Percentiles rank a stretch among this genome's conserved stretches.
Evolutionary conservation across 768 basidiomycete genomes (phyloP).

Genomic region (Antrodiella citrinella): DNA sequence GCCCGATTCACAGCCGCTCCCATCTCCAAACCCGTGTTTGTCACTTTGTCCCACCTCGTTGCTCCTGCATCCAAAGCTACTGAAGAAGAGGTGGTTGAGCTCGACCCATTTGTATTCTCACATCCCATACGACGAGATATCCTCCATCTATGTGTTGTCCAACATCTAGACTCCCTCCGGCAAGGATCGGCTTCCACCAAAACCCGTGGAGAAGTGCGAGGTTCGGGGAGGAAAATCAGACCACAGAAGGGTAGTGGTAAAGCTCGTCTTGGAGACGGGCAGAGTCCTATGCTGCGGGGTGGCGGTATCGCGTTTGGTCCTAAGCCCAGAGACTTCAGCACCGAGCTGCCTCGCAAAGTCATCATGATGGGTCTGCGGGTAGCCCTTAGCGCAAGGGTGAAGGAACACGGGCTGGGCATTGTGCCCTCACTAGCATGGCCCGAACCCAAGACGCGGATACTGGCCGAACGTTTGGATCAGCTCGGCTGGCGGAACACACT

Average conservation of each 20-base stretch:
- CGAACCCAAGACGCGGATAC: slow-evolving; percentile 59
- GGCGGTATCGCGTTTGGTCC: slow-evolving; percentile 93
- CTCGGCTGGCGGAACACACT: slow-evolving; percentile 68
- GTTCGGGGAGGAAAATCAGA: slow-evolving; percentile 83
- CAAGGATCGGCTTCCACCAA: slow-evolving; percentile 91
- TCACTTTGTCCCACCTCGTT: slow-evolving; percentile 55
- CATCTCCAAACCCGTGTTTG: slow-evolving; percentile 41
- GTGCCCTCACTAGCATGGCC: slow-evolving; percentile 70
- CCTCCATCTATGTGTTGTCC: slow-evolving; percentile 84
- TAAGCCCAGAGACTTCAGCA: slow-evolving; percentile 86
- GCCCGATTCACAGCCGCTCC: slow-evolving; percentile 34
- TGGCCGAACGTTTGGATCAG: slow-evolving; percentile 52
- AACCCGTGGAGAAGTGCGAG: slow-evolving; percentile 82
- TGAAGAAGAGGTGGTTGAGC: slow-evolving; percentile 44
- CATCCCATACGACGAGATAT: slow-evolving; percentile 89
- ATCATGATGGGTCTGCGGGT: slow-evolving; percentile 89
- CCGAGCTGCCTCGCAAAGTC: slow-evolving; percentile 88
- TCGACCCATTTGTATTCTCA: slow-evolving; percentile 78
- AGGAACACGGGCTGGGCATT: slow-evolving; percentile 65
- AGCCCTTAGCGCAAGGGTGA: slow-evolving; percentile 77
- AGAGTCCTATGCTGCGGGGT: slow-evolving; percentile 81
- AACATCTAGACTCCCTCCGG: slow-evolving; percentile 82
- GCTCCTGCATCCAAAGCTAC: slow-evolving; percentile 34
- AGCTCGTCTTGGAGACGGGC: slow-evolving; percentile 85
- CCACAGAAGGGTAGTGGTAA: slow-evolving; percentile 87